These are phyloP conservation scores for Lentinula sp. DNA, from an alignment of 768 basidiomycete species.

Conservation along the genomic window DNA sequence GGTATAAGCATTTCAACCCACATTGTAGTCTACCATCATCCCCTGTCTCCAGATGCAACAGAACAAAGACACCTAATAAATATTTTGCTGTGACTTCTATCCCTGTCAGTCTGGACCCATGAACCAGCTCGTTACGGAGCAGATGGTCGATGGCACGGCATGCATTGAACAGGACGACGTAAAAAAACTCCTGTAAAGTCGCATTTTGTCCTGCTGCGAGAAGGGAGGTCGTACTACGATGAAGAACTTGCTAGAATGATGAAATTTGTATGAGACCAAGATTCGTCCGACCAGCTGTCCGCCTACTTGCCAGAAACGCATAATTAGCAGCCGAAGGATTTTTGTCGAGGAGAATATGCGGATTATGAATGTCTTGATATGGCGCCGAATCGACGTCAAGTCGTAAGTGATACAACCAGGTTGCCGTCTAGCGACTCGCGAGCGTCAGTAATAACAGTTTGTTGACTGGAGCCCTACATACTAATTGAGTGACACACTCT, in stretches of 20 bases:
- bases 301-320: conserved; percentile 19
- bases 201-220: conserved; percentile 10
- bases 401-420: conserved; percentile 44
- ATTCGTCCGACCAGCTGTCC: not conserved
- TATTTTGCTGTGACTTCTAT: not conserved
- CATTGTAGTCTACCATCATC: not conserved
- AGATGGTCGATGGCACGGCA: conserved; percentile 18
- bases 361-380: not conserved
- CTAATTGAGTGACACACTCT: conserved; percentile 44
- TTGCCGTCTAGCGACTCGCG: conserved; percentile 38
- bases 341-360: not conserved
- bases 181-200: conserved; percentile 15
- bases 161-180: conserved; percentile 20
- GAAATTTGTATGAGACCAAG: not conserved
- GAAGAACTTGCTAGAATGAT: conserved; percentile 19
- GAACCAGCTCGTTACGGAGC: conserved; percentile 12
- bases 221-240: conserved; percentile 13
- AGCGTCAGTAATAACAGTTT: not conserved
- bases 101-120: not conserved
- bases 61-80: not conserved
- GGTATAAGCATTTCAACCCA: not conserved
- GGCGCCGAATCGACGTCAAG: not conserved
- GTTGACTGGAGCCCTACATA: conserved; percentile 20
- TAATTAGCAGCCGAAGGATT: conserved; percentile 12
- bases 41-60: not conserved